Evolutionary conservation across 176 grass and related monocot genomes (phyloP).

Genomic region (Aegilops speltoides): DNA sequence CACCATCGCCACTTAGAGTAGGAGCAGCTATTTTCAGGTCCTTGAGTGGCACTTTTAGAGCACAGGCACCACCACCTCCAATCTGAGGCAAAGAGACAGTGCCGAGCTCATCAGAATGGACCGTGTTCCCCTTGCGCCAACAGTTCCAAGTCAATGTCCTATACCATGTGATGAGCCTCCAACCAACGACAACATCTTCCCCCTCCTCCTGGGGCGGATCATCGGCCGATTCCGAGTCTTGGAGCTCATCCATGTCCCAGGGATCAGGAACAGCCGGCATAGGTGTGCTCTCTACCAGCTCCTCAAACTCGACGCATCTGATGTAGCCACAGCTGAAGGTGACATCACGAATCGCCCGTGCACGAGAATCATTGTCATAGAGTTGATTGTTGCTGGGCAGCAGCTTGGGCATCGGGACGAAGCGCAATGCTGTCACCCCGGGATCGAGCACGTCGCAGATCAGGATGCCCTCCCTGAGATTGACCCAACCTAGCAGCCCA

Average conservation of each 20-base stretch:
- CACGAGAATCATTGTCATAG: neutral
- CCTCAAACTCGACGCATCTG: neutral
- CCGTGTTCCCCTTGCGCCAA: neutral
- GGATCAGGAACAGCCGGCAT: neutral
- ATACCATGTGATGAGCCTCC: neutral
- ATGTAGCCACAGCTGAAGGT: neutral
- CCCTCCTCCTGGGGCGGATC: neutral
- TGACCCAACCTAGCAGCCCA: neutral
- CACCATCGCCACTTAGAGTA: neutral
- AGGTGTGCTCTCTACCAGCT: too few species aligned
- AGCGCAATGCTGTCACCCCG: neutral
- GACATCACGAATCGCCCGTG: neutral
- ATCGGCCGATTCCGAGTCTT: neutral
- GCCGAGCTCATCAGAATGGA: neutral
- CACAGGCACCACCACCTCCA: neutral
- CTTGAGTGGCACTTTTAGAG: neutral
- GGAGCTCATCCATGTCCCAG: neutral
- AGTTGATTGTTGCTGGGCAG: neutral
- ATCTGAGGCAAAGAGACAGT: neutral
- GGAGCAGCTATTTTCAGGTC: neutral
- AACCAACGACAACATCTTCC: neutral
- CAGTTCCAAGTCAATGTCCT: neutral
- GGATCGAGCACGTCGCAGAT: neutral
- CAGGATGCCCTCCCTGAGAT: neutral
- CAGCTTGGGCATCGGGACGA: neutral